Conservation (phyloP, 805 yeast species). For the Cephaloascus albidus region DNA sequence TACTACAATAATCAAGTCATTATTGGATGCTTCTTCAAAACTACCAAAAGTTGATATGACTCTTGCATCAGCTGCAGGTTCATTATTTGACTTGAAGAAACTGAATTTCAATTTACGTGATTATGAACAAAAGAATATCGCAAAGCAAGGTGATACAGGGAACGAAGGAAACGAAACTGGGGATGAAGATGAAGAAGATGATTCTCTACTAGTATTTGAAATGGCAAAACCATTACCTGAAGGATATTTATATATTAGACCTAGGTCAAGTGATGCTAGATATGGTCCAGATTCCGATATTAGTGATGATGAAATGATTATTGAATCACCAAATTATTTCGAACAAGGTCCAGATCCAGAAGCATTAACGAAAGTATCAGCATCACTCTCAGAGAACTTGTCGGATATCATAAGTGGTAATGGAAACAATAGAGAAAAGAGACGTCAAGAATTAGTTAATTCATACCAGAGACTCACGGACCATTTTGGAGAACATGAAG, state of each 20-base stretch:
- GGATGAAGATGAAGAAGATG: background rate
- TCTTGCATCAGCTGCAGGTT: constrained; percentile 36
- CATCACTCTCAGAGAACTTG: background rate
- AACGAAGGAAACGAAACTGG: background rate
- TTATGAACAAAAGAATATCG: background rate
- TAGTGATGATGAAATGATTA: background rate
- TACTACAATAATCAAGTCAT: constrained; percentile 21
- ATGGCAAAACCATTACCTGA: background rate
- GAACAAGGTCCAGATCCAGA: too few species aligned
- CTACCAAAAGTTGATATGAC: constrained; percentile 34
- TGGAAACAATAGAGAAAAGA: constrained; percentile 11
- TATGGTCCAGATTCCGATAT: background rate
- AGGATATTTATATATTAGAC: constrained; percentile 1
- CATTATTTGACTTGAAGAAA: constrained; percentile 22
- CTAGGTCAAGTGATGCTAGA: background rate
- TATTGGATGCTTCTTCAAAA: constrained; percentile 23
- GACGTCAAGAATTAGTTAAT: constrained; percentile 13
- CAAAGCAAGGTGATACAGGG: too few species aligned
- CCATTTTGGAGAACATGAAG: constrained; percentile 6
- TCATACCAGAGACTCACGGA: constrained; percentile 10
- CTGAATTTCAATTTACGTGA: background rate
- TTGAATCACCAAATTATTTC: too few species aligned
- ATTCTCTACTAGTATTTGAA: background rate
- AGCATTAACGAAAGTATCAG: background rate
- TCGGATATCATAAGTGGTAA: constrained; percentile 8